phyloP scores from a whole-genome alignment of 2,329 filamentous ascomycete genomes.

The Aspergillus hiratsukae region DNA sequence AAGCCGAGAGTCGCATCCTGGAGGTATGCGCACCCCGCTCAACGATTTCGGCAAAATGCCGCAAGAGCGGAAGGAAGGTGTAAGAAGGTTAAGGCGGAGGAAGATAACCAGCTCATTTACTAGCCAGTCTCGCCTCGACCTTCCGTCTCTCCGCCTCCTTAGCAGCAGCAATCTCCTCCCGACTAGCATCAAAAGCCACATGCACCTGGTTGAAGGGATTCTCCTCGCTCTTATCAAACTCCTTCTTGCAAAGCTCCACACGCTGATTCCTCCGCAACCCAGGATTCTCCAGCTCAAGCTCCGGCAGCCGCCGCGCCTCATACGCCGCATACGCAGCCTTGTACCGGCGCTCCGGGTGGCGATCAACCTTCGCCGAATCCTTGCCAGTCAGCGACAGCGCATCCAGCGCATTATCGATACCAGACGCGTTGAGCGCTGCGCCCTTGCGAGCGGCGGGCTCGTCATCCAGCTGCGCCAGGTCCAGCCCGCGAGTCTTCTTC shows the following conservation, averaged over 20 bases:
- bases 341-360: slow-evolving; percentile 81
- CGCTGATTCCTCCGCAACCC: slow-evolving; percentile 79
- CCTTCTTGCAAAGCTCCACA: slow-evolving; percentile 77
- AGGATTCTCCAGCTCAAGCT: slow-evolving; percentile 80
- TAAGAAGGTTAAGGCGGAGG: not conserved
- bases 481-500: slow-evolving; percentile 63
- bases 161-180: slow-evolving; percentile 68
- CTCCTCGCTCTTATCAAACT: slow-evolving; percentile 90
- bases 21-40: not conserved
- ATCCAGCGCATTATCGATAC: slow-evolving; percentile 91
- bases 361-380: slow-evolving; percentile 68
- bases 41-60: not conserved
- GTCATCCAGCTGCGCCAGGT: slow-evolving; percentile 70
- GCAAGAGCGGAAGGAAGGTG: not conserved
- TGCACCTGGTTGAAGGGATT: slow-evolving; percentile 91
- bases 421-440: slow-evolving; percentile 69
- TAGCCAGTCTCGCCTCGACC: slow-evolving; percentile 64
- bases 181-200: slow-evolving; percentile 70
- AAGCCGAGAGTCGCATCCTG: not conserved
- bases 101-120: slow-evolving; percentile 14
- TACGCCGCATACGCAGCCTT: slow-evolving; percentile 80
- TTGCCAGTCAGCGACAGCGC: slow-evolving; percentile 65
- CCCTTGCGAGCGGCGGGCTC: slow-evolving; percentile 44
- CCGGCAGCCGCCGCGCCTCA: slow-evolving; percentile 73
- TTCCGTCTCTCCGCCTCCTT: slow-evolving; percentile 64